phyloP scores from a whole-genome alignment of 768 basidiomycete species.

The Cantharellus cinnabarinus region DNA sequence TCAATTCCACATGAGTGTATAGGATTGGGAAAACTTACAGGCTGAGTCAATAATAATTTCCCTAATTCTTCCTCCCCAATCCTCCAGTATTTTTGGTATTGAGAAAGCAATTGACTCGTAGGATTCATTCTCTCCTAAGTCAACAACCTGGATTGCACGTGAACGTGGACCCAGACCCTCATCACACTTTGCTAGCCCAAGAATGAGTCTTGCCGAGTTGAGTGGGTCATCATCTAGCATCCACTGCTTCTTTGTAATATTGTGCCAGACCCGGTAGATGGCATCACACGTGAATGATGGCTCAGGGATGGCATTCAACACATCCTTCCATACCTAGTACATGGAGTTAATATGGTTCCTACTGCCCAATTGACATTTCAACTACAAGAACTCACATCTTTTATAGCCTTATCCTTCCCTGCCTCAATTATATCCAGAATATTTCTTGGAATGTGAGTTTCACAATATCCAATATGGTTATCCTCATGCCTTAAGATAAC shows the following conservation, averaged over 20 bases:
- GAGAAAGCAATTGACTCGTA: constrained; percentile 12
- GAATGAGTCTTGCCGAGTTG: constrained; percentile 15
- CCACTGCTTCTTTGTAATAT: constrained; percentile 10
- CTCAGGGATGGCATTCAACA: background rate
- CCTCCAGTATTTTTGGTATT: constrained; percentile 11
- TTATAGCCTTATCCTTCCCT: background rate
- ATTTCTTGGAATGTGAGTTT: background rate
- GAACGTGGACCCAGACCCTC: too few relatives aligned
- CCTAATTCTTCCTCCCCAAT: constrained; percentile 12
- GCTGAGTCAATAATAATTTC: constrained; percentile 17
- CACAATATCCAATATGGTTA: background rate
- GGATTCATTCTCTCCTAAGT: background rate
- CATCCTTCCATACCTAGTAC: background rate
- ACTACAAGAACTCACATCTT: background rate
- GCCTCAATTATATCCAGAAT: background rate
- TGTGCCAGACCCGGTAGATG: constrained; percentile 13
- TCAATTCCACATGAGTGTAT: constrained; percentile 19
- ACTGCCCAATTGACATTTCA: too few relatives aligned
- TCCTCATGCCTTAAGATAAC: background rate
- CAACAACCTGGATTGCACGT: background rate
- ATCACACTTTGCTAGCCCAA: background rate
- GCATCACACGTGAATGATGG: constrained; percentile 9
- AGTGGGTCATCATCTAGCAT: constrained; percentile 14
- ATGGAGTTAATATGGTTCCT: too few relatives aligned
- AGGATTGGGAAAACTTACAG: constrained; percentile 11